phyloP scores from a whole-genome alignment of 768 basidiomycete genomes.

The Lactifluus pinguis region DNA sequence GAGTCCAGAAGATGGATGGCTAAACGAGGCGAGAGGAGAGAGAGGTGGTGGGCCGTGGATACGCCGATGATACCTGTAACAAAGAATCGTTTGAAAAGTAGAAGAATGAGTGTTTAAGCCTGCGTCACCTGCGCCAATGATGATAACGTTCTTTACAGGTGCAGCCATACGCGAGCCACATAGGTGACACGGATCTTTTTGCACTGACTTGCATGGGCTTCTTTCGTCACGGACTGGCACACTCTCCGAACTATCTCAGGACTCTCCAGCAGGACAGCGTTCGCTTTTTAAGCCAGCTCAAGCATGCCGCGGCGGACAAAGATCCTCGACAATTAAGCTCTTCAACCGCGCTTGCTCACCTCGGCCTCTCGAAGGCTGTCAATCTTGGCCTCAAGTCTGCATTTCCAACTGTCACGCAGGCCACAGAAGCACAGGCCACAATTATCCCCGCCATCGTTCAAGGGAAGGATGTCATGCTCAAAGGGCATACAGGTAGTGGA shows the following conservation, averaged over 20 bases:
- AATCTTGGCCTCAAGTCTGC: constrained; percentile 43
- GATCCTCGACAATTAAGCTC: not conserved
- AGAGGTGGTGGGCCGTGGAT: constrained; percentile 35
- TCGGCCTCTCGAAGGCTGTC: constrained; percentile 45
- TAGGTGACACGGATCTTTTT: no score
- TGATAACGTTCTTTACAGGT: constrained; percentile 25
- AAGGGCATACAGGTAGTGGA: constrained; percentile 68
- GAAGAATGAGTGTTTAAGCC: not conserved
- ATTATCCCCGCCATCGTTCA: constrained; percentile 54
- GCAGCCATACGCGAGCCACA: not conserved
- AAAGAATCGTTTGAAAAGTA: not conserved
- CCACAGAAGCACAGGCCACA: constrained; percentile 49
- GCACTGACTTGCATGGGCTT: not conserved
- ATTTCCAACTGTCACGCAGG: constrained; percentile 50
- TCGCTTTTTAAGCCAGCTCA: not conserved
- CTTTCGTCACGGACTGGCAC: not conserved
- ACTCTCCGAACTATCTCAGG: not conserved
- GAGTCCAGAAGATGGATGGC: constrained; percentile 37
- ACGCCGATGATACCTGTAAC: constrained; percentile 35
- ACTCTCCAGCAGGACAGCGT: not conserved
- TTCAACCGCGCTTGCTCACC: constrained; percentile 35
- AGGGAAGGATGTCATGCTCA: constrained; percentile 53
- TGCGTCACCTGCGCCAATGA: constrained; percentile 32
- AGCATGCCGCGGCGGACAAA: not conserved
- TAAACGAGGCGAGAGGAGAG: constrained; percentile 21